phyloP scores from a whole-genome alignment of 371 early-diverging fungal species.

The Actinomortierella ambigua region DNA sequence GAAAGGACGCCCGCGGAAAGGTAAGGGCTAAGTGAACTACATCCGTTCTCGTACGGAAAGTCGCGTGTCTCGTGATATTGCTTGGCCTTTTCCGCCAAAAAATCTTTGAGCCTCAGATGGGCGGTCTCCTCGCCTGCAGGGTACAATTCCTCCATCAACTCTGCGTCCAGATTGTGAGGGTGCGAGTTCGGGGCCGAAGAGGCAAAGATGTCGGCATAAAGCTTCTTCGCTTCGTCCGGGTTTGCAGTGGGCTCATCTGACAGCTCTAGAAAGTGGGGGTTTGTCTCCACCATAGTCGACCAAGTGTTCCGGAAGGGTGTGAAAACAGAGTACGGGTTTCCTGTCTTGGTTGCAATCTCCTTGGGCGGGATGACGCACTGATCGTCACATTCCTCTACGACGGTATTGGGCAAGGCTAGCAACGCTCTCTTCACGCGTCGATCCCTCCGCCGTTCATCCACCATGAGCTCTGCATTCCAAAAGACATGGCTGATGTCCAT shows the following conservation, averaged over 20 bases:
- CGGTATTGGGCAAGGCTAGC: slow-evolving; percentile 11
- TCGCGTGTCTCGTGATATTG: slow-evolving; percentile 39
- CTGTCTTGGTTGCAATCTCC: slow-evolving; percentile 46
- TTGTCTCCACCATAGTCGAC: slow-evolving; percentile 39
- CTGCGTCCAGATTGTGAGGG: slow-evolving; percentile 18
- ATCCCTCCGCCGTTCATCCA: slow-evolving; percentile 44
- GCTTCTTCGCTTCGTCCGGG: slow-evolving; percentile 14
- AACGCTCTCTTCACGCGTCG: slow-evolving; percentile 12
- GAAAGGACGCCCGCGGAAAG: slow-evolving; percentile 56
- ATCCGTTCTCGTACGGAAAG: slow-evolving; percentile 27
- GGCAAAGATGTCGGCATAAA: slow-evolving; percentile 18
- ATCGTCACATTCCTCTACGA: slow-evolving; percentile 49
- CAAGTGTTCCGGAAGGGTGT: slow-evolving; percentile 48
- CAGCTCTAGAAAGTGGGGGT: slow-evolving; percentile 21
- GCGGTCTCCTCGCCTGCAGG: slow-evolving; percentile 52
- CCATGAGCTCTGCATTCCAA: slow-evolving; percentile 30
- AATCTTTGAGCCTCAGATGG: slow-evolving; percentile 25
- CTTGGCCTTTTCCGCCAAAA: slow-evolving; percentile 23
- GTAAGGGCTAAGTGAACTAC: slow-evolving; percentile 38
- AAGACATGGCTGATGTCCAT: slow-evolving; percentile 36
- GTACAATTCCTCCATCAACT: slow-evolving; percentile 26
- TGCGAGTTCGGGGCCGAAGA: slow-evolving; percentile 10
- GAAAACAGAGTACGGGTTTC: slow-evolving; percentile 41
- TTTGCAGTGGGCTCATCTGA: slow-evolving; percentile 27
- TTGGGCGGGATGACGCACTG: slow-evolving; percentile 62